Evolutionary conservation across 257 asterid species (phyloP).

Genomic region (Solanum arcanum): DNA sequence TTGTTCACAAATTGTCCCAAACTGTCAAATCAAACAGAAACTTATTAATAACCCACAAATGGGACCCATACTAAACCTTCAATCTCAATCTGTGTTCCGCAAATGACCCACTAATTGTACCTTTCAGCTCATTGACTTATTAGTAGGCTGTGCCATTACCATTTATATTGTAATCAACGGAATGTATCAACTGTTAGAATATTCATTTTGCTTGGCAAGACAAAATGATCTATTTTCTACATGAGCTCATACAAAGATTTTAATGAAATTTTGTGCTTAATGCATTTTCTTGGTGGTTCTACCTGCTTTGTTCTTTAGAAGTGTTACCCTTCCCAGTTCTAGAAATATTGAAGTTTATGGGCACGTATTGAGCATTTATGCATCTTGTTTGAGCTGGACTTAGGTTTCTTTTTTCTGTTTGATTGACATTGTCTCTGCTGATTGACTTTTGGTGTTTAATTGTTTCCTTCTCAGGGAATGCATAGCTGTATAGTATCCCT

Average conservation of each 20-base stretch:
- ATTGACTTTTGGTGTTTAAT: background rate
- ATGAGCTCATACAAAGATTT: background rate
- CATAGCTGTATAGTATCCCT: constrained; percentile 81
- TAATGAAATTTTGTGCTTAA: background rate
- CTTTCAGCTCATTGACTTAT: background rate
- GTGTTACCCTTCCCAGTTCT: background rate
- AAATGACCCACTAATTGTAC: background rate
- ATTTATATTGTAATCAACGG: background rate
- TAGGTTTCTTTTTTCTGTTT: background rate
- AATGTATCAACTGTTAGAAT: background rate
- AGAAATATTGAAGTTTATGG: background rate
- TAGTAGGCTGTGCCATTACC: background rate
- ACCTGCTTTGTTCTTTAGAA: background rate
- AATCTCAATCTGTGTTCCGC: background rate
- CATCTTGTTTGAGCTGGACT: background rate
- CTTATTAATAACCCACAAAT: background rate
- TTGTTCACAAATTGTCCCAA: background rate
- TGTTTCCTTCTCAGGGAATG: constrained; percentile 69
- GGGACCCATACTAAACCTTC: background rate
- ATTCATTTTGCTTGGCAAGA: background rate
- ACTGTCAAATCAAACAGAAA: background rate
- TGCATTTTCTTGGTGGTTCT: background rate
- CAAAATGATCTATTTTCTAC: background rate
- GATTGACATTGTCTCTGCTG: background rate
- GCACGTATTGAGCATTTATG: background rate